These are phyloP conservation scores for Colletotrichum spinosum DNA, from an alignment of 2,329 filamentous ascomycete genomes.

Conservation along the genomic window DNA sequence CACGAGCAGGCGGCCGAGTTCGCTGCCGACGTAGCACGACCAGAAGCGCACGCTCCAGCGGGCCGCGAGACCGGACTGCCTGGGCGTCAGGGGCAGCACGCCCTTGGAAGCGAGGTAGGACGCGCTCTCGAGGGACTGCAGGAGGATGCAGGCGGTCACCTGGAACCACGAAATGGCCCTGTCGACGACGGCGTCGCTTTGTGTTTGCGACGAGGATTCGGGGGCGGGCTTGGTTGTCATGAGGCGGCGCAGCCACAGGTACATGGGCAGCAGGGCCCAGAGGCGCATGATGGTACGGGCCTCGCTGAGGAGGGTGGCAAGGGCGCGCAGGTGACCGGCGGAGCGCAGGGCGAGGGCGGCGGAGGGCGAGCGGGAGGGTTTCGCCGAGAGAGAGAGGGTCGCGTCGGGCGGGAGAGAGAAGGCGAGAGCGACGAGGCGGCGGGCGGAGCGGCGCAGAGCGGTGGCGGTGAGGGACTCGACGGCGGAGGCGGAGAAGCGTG, in stretches of 20 bases:
- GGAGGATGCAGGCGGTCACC: conserved; percentile 74
- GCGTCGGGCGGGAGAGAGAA: conserved; percentile 63
- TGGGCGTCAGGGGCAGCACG: conserved; percentile 69
- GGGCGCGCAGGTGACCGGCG: conserved; percentile 65
- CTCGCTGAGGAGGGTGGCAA: conserved; percentile 76
- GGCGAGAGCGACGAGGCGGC: conserved; percentile 64
- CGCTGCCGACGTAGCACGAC: conserved; percentile 80
- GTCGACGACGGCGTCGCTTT: conserved; percentile 52
- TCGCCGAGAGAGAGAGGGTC: conserved; percentile 57
- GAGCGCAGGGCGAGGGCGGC: conserved; percentile 61
- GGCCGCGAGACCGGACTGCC: conserved; percentile 71
- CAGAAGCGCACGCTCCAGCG: conserved; percentile 84
- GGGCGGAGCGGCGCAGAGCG: conserved; percentile 65
- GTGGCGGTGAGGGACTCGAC: conserved; percentile 67
- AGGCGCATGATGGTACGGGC: conserved; percentile 79
- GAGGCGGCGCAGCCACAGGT: conserved; percentile 72
- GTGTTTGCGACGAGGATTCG: conserved; percentile 49
- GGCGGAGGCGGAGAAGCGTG: conserved; percentile 65
- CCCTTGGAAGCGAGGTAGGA: conserved; percentile 82
- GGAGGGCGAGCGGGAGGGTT: conserved; percentile 49
- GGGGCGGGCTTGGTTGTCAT: conserved; percentile 41
- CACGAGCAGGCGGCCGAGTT: conserved; percentile 74
- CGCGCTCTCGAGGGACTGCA: conserved; percentile 86
- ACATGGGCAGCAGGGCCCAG: conserved; percentile 81
- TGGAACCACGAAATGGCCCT: conserved; percentile 72